Evolutionary conservation across 345 rosid species (phyloP).

Genomic region (Raphanus raphanistrum): DNA sequence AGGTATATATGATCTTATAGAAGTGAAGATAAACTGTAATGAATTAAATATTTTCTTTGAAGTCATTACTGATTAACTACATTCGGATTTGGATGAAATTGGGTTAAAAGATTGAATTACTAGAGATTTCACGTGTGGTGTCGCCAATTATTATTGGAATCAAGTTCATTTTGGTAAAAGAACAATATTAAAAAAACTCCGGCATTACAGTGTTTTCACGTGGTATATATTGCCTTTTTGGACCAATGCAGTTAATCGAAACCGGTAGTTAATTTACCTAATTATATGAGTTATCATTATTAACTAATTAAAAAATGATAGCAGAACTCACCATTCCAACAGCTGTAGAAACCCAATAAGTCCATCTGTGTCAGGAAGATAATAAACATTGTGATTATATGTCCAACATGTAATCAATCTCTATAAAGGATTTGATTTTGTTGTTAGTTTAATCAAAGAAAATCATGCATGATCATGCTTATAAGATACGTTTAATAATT

Average conservation of each 20-base stretch:
- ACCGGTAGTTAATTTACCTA: background rate
- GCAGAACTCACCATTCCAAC: slow-evolving; percentile 48
- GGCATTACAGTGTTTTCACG: background rate
- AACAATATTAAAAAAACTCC: background rate
- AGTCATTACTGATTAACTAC: background rate
- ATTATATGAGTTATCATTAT: background rate
- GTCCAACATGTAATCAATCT: background rate
- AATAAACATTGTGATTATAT: background rate
- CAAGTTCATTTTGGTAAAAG: background rate
- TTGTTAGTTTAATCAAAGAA: background rate
- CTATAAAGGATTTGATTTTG: background rate
- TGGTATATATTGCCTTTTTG: slow-evolving; percentile 9
- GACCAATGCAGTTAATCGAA: background rate
- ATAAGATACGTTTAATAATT: background rate
- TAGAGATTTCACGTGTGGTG: background rate
- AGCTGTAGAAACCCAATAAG: slow-evolving; percentile 47
- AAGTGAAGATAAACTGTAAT: background rate
- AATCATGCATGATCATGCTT: slow-evolving; percentile 15
- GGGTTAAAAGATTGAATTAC: background rate
- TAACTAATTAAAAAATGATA: background rate
- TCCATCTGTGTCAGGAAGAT: slow-evolving; percentile 44
- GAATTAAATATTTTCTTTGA: background rate
- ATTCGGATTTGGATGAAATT: background rate
- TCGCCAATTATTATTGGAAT: background rate
- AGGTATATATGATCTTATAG: background rate